These are phyloP conservation scores for Allium cepa DNA, from an alignment of 106 monocot genomes.

Conservation along the genomic window DNA sequence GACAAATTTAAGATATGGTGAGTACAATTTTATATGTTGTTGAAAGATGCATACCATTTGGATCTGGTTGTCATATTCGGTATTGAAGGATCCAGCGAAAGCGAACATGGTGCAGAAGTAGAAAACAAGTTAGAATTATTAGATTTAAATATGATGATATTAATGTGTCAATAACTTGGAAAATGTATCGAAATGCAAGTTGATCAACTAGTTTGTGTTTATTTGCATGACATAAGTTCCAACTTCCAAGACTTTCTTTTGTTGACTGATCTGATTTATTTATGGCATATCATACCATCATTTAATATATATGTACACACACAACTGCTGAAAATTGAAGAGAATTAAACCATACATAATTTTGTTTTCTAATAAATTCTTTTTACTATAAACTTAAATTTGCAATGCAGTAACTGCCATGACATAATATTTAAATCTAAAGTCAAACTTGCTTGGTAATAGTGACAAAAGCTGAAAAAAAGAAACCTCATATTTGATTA, in stretches of 20 bases:
- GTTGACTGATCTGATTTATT: background rate
- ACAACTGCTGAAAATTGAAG: too few relatives aligned
- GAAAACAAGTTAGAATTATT: slow-evolving; percentile 1
- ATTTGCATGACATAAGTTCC: too few relatives aligned
- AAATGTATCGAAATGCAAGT: background rate
- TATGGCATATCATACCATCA: background rate
- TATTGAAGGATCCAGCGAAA: slow-evolving; percentile 1
- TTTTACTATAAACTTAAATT: too few relatives aligned
- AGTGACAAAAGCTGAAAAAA: too few relatives aligned
- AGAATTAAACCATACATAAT: too few relatives aligned
- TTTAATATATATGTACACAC: background rate
- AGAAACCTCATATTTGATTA: too few relatives aligned
- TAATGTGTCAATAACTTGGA: background rate
- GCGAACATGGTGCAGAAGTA: background rate
- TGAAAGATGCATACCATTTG: slow-evolving; percentile 30
- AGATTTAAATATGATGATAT: background rate
- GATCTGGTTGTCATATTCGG: slow-evolving; percentile 28
- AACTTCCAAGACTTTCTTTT: too few relatives aligned
- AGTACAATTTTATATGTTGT: background rate
- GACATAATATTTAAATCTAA: too few relatives aligned
- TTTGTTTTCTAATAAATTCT: too few relatives aligned
- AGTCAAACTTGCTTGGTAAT: too few relatives aligned
- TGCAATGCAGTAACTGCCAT: too few relatives aligned
- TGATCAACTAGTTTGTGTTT: background rate
- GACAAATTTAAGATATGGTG: background rate